Evolutionary conservation across 371 early-diverging fungal species (phyloP).

Genomic region (Syncephalastrum monosporum): DNA sequence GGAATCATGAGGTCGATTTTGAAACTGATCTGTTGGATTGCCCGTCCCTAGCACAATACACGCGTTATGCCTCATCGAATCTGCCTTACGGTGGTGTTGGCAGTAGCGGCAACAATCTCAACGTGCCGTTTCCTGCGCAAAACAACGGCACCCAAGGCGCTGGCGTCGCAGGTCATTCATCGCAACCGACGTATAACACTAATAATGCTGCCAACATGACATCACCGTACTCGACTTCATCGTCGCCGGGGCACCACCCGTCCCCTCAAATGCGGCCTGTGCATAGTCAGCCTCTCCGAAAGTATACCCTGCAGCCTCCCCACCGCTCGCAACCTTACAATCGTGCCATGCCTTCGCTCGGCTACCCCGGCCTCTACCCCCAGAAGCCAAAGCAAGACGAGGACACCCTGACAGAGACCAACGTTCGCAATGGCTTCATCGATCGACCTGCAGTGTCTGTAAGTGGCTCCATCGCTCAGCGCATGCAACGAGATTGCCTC

Average conservation of each 20-base stretch:
- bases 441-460: constrained; percentile 57
- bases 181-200: constrained; percentile 21
- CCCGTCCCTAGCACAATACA: constrained; percentile 30
- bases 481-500: neutral
- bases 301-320: constrained; percentile 55
- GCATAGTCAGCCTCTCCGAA: constrained; percentile 30
- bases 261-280: constrained; percentile 37
- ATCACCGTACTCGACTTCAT: constrained; percentile 47
- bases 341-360: constrained; percentile 49
- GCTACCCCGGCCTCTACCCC: constrained; percentile 73
- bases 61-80: constrained; percentile 46
- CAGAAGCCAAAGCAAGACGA: constrained; percentile 60
- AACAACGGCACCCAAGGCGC: constrained; percentile 16
- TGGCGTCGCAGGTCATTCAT: constrained; percentile 20
- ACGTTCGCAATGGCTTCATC: constrained; percentile 70
- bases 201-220: constrained; percentile 29
- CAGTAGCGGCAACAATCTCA: constrained; percentile 29
- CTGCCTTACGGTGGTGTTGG: constrained; percentile 14
- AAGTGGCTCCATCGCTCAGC: constrained; percentile 9
- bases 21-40: neutral
- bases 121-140: constrained; percentile 31
- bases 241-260: constrained; percentile 46
- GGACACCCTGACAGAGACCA: constrained; percentile 61
- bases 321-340: constrained; percentile 39
- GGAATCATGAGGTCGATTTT: neutral